Conservation (phyloP, 768 basidiomycete genomes). For the Trametes punicea region DNA sequence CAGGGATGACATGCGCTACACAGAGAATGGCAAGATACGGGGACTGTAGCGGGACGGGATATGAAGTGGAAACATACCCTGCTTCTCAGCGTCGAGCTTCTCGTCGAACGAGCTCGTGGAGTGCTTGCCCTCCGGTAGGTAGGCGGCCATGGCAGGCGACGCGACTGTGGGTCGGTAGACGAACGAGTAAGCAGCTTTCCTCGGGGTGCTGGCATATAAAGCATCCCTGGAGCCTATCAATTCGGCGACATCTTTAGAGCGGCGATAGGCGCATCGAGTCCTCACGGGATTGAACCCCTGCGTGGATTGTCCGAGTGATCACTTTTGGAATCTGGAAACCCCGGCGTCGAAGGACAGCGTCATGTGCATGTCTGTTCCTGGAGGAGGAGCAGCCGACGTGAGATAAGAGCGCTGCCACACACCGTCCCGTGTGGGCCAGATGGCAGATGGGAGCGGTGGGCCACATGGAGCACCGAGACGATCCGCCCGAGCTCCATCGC, state of each 20-base stretch:
- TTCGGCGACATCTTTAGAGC: not conserved
- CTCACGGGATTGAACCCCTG: not conserved
- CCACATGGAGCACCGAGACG: slow-evolving; percentile 6
- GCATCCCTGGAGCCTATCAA: not conserved
- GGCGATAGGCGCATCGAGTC: slow-evolving; percentile 1
- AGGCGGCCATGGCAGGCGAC: slow-evolving; percentile 9
- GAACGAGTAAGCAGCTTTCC: not conserved
- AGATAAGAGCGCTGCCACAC: not conserved
- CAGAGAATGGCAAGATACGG: not conserved
- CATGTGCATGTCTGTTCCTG: slow-evolving; percentile 4
- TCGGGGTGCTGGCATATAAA: slow-evolving; percentile 7
- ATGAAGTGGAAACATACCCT: slow-evolving; percentile 6
- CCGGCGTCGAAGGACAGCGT: not conserved
- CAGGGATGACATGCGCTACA: slow-evolving; percentile 9
- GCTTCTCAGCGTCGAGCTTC: slow-evolving; percentile 25
- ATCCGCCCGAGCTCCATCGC: not conserved
- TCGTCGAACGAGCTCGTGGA: slow-evolving; percentile 21
- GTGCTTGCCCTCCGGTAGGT: slow-evolving; percentile 14
- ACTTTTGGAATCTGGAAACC: not conserved
- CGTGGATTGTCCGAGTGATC: not conserved
- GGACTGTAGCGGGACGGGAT: not conserved
- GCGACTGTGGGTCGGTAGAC: slow-evolving; percentile 9
- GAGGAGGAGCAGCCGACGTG: not conserved
- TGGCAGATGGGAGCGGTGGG: not conserved
- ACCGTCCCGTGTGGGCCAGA: not conserved